Conservation (phyloP, 257 asterid species). For the Pogostemon cablin region DNA sequence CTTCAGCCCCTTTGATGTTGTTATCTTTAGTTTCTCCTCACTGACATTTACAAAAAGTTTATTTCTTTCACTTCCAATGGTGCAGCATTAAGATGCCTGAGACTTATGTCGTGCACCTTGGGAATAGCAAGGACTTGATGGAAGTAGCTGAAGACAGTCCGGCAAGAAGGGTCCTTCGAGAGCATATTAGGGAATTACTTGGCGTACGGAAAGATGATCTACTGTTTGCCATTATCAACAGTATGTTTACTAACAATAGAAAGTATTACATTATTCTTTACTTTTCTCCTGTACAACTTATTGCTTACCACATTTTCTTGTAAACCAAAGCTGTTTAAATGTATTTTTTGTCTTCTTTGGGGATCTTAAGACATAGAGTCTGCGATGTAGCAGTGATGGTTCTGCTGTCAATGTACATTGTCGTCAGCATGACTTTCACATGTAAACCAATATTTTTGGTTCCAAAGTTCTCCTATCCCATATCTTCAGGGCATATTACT, state of each 20-base stretch:
- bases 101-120: slow-evolving; percentile 96
- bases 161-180: slow-evolving; percentile 80
- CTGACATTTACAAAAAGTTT: slow-evolving; percentile 20
- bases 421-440: not conserved
- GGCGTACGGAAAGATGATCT: slow-evolving; percentile 86
- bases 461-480: not conserved
- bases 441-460: not conserved
- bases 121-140: slow-evolving; percentile 92
- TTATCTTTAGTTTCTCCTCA: slow-evolving; percentile 27
- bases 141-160: slow-evolving; percentile 80
- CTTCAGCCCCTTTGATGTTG: slow-evolving; percentile 10
- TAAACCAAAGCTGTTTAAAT: not conserved
- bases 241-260: slow-evolving; percentile 52
- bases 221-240: slow-evolving; percentile 81
- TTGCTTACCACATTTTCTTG: not conserved
- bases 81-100: slow-evolving; percentile 93
- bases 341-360: slow-evolving; percentile 1
- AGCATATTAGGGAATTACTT: slow-evolving; percentile 88
- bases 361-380: slow-evolving; percentile 2
- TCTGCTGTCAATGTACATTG: not conserved
- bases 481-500: not conserved
- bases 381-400: slow-evolving; percentile 1
- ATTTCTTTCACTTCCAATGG: slow-evolving; percentile 29
- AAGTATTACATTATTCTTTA: slow-evolving; percentile 19
- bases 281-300: slow-evolving; percentile 2